Conservation (phyloP, 352 stramenopile species). For the Plasmopara muralis region DNA sequence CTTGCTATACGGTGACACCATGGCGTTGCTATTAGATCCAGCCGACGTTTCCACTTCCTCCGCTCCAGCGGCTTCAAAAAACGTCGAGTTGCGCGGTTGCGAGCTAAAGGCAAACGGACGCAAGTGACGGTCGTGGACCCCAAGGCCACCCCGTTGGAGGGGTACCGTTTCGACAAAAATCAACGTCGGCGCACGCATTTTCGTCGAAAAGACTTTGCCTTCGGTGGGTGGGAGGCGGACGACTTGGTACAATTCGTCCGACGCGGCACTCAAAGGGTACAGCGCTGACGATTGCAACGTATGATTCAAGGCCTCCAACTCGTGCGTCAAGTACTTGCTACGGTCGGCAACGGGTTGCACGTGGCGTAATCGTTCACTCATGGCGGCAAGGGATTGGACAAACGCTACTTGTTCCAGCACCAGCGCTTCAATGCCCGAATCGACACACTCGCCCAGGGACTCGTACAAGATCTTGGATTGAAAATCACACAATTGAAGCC, state of each 20-base stretch:
- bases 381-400: slow-evolving; percentile 60
- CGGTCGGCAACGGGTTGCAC: slow-evolving; percentile 54
- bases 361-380: slow-evolving; percentile 62
- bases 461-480: slow-evolving; percentile 70
- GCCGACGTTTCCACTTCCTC: slow-evolving; percentile 30
- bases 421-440: slow-evolving; percentile 40
- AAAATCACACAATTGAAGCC: slow-evolving; percentile 57
- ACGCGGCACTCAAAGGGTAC: slow-evolving; percentile 65
- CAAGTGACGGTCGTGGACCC: slow-evolving; percentile 28
- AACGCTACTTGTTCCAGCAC: slow-evolving; percentile 73
- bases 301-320: slow-evolving; percentile 51
- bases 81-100: slow-evolving; percentile 46
- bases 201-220: slow-evolving; percentile 82
- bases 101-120: slow-evolving; percentile 51
- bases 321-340: slow-evolving; percentile 34
- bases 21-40: slow-evolving; percentile 23
- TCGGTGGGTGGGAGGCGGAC: slow-evolving; percentile 63
- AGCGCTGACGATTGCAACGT: slow-evolving; percentile 50
- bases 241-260: slow-evolving; percentile 67
- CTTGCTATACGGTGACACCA: slow-evolving; percentile 16
- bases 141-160: slow-evolving; percentile 32
- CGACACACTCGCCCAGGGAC: slow-evolving; percentile 25
- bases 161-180: slow-evolving; percentile 72
- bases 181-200: slow-evolving; percentile 72
- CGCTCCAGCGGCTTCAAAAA: slow-evolving; percentile 45